Evolutionary conservation across 208 protist species (phyloP).

Genomic region (Endotrypanum monterogeii): DNA sequence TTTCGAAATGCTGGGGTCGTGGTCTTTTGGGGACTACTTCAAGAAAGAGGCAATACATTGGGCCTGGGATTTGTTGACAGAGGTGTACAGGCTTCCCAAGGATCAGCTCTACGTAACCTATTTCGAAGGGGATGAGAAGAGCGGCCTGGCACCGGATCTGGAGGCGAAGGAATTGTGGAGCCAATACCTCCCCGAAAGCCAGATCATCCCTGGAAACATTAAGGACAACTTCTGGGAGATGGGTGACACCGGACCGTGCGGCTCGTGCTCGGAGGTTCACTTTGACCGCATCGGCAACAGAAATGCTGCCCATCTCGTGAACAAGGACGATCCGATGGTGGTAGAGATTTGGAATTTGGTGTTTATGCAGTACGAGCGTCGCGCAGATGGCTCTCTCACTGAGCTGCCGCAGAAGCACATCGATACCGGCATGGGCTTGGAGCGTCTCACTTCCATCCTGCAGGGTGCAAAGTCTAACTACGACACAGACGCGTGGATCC

Average conservation of each 20-base stretch:
- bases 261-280: slow-evolving; percentile 99
- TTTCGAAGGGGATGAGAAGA: slow-evolving; percentile 95
- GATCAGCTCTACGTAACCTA: slow-evolving; percentile 99
- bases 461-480: slow-evolving; percentile 98
- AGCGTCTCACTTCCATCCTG: slow-evolving; percentile 97
- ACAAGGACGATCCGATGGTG: slow-evolving; percentile 98
- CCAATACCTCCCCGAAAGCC: slow-evolving; percentile 88
- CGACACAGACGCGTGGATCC: slow-evolving; percentile 98
- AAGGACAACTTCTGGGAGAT: slow-evolving; percentile 99
- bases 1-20: slow-evolving; percentile 99
- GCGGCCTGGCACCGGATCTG: slow-evolving; percentile 88
- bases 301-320: slow-evolving; percentile 96
- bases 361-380: slow-evolving; percentile 99
- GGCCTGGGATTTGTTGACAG: slow-evolving; percentile 97
- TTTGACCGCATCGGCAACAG: slow-evolving; percentile 98
- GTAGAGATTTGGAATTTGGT: slow-evolving; percentile 99
- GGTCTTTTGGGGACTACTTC: slow-evolving; percentile 99
- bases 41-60: slow-evolving; percentile 97
- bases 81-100: slow-evolving; percentile 93
- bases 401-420: slow-evolving; percentile 94
- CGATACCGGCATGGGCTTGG: slow-evolving; percentile 99
- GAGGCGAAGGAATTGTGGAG: slow-evolving; percentile 95
- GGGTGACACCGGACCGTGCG: slow-evolving; percentile 98
- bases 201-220: slow-evolving; percentile 91
- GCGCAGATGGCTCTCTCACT: slow-evolving; percentile 83